Conservation (phyloP, 345 rosid species). For the Murraya koenigii region DNA sequence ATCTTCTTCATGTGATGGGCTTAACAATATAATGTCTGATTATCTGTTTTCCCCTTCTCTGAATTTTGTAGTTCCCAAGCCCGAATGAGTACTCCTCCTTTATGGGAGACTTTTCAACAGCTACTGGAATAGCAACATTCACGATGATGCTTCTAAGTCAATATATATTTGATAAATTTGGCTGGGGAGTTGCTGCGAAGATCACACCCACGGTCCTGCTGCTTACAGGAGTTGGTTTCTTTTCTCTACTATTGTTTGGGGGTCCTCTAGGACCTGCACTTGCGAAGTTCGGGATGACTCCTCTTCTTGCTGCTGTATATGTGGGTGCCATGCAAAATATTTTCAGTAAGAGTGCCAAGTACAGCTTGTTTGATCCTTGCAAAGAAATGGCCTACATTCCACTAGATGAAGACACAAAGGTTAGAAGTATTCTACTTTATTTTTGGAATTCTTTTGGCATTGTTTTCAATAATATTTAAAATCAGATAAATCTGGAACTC, state of each 20-base stretch:
- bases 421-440: slow-evolving; percentile 17
- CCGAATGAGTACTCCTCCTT: slow-evolving; percentile 96
- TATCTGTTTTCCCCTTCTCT: slow-evolving; percentile 4
- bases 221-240: slow-evolving; percentile 89
- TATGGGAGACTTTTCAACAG: slow-evolving; percentile 98
- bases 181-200: slow-evolving; percentile 96
- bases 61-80: slow-evolving; percentile 73
- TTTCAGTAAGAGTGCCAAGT: slow-evolving; percentile 99
- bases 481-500: not conserved
- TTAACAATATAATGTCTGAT: not conserved
- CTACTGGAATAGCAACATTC: slow-evolving; percentile 88
- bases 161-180: slow-evolving; percentile 73
- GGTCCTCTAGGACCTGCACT: slow-evolving; percentile 69
- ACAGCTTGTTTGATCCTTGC: slow-evolving; percentile 98
- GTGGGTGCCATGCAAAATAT: slow-evolving; percentile 98
- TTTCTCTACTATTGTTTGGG: slow-evolving; percentile 78
- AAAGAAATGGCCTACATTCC: slow-evolving; percentile 99
- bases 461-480: not conserved
- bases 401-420: slow-evolving; percentile 96
- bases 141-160: slow-evolving; percentile 95
- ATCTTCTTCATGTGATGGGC: not conserved
- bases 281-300: slow-evolving; percentile 82
- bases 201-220: slow-evolving; percentile 90
- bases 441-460: not conserved
- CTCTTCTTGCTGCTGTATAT: slow-evolving; percentile 93